Evolutionary conservation across 1,139 yeast genomes (phyloP).

Genomic region (Ogataea hybrid): DNA sequence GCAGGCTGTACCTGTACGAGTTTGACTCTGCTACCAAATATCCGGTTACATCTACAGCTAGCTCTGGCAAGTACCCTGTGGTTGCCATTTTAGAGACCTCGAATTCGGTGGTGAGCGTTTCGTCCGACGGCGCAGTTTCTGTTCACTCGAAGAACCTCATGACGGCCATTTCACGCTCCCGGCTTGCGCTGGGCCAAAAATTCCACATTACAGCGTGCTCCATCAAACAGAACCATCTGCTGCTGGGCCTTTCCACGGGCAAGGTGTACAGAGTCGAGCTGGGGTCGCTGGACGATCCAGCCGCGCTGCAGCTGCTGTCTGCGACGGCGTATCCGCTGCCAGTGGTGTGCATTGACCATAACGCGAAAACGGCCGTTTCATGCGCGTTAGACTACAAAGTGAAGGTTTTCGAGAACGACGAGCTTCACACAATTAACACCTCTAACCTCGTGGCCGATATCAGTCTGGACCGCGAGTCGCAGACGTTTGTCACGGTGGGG

Average conservation of each 20-base stretch:
- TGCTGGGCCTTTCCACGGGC: slow-evolving; percentile 23
- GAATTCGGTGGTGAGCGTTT: slow-evolving; percentile 14
- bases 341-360: slow-evolving; percentile 17
- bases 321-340: slow-evolving; percentile 12
- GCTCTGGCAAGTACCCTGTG: slow-evolving; percentile 9
- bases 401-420: slow-evolving; percentile 2
- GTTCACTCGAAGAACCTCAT: slow-evolving; percentile 19
- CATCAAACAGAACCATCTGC: slow-evolving; percentile 17
- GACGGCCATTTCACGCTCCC: slow-evolving; percentile 10
- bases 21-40: slow-evolving; percentile 24
- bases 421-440: slow-evolving; percentile 1
- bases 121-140: slow-evolving; percentile 13
- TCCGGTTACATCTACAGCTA: slow-evolving; percentile 20
- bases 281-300: slow-evolving; percentile 11
- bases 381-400: slow-evolving; percentile 16
- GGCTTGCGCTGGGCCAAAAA: slow-evolving; percentile 4
- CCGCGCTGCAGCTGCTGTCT: slow-evolving; percentile 6
- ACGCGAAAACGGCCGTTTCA: slow-evolving; percentile 4
- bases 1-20: slow-evolving; percentile 27
- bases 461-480: slow-evolving; percentile 5
- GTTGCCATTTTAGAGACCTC: slow-evolving; percentile 13
- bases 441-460: slow-evolving; percentile 9
- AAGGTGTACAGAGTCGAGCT: slow-evolving; percentile 14
- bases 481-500: slow-evolving; percentile 8
- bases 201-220: slow-evolving; percentile 20